Evolutionary conservation across 768 basidiomycete genomes (phyloP).

Genomic region (Lyophyllum shimeji): DNA sequence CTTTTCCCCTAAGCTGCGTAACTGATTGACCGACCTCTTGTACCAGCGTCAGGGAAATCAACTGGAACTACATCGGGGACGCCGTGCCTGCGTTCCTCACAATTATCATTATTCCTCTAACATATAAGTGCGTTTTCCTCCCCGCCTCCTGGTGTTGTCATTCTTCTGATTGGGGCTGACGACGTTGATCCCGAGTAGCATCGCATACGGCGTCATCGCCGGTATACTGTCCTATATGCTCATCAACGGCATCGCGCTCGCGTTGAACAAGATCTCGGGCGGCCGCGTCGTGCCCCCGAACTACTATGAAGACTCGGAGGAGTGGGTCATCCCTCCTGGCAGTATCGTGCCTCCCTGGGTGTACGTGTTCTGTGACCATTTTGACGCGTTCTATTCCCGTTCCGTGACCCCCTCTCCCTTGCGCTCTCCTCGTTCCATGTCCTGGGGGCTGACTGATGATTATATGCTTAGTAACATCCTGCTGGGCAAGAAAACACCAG

Average conservation of each 20-base stretch:
- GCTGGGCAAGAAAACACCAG: not conserved
- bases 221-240: constrained; percentile 71
- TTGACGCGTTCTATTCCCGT: no score
- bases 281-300: constrained; percentile 65
- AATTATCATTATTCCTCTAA: constrained; percentile 74
- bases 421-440: no score
- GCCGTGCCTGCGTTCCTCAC: constrained; percentile 86
- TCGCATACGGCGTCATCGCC: constrained; percentile 87
- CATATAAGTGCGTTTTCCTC: constrained; percentile 60
- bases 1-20: not conserved
- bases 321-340: constrained; percentile 73
- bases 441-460: not conserved
- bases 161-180: constrained; percentile 3
- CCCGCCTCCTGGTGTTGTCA: not conserved
- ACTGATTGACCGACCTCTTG: not conserved
- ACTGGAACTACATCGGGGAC: constrained; percentile 88
- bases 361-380: constrained; percentile 35
- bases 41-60: constrained; percentile 72
- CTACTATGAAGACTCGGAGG: constrained; percentile 63
- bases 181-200: constrained; percentile 41
- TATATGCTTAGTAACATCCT: not conserved
- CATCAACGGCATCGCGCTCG: constrained; percentile 68
- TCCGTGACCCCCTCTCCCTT: no score
- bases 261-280: constrained; percentile 51
- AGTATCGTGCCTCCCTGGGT: constrained; percentile 69